Base-by-base conservation (phyloP, 2,329 filamentous ascomycete genomes). In the Colletotrichum sp. region DNA sequence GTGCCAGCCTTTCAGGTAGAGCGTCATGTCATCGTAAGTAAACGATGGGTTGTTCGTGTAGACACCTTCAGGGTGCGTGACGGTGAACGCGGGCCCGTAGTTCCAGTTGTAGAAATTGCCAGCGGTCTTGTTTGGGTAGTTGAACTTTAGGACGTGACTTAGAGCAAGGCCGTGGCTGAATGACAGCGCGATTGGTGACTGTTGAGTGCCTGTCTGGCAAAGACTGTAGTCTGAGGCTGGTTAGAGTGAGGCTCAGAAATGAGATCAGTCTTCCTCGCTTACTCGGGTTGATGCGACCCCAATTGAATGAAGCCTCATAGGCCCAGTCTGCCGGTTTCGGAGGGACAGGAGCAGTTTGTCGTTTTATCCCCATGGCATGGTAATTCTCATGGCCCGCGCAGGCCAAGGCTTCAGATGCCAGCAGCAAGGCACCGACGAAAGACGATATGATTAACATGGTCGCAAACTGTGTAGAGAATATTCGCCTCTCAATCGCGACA, bases 1-100 rank as follows among this genome's bases (percentile, higher is more conserved):
- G 81, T 90, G 88, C 87, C 87, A 90, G 63, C 87, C 87, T 55
- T 82, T 83, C 10, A 90, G 82, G 79, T 88, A 90, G 26, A 87
- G 82, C 1, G 86, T 89, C 75, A 85, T 81, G 79, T 88, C 85
- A 68, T 88, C 86, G 79, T 85, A 89, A 3, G 81, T 84, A 73
- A 89, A 81, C 60, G 82, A 82, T 4, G 88, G 87, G 32, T 85
- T 82, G 2, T 77, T 79, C 7, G 83, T 85, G 76, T 85, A 85
- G 34, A 83, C 79, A 28, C 78, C 82, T 36, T 83, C 82, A 21
- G 82, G 73, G 73, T 85, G 82, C 15, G 82, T 76, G 55, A 87
- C 77, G 7, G 83, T 85, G 76, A 87, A 88, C 3, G 86, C 84
- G 0, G 75, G 75, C 87, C 88, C 88, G 72, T 88, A 88, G 24